Evolutionary conservation across 768 basidiomycete species (phyloP).

Genomic region (Rhodotorula toruloides): DNA sequence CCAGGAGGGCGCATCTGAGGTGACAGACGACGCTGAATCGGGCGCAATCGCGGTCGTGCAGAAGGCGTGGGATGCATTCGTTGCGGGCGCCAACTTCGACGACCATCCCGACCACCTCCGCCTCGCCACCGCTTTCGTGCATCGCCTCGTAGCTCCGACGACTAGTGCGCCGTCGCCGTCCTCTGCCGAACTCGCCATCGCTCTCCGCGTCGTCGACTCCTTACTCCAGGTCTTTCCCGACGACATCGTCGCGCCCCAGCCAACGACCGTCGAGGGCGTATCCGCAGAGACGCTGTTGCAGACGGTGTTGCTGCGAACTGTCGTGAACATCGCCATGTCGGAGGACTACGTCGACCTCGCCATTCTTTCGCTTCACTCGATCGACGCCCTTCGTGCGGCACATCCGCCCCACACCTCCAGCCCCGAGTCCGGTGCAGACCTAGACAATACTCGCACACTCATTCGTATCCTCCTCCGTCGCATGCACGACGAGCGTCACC

Average conservation of each 20-base stretch:
- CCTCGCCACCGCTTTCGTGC: conserved; percentile 4
- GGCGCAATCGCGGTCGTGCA: not conserved
- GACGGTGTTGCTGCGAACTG: conserved; percentile 16
- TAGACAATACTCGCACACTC: not conserved
- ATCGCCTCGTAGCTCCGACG: not conserved
- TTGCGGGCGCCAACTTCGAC: not conserved
- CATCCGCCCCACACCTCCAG: not conserved
- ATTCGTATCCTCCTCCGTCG: not conserved
- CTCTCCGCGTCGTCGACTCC: conserved; percentile 2
- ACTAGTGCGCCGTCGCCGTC: not conserved
- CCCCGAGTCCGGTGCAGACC: not conserved
- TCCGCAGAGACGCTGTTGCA: not conserved
- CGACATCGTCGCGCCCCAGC: conserved; percentile 5
- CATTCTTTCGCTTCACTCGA: not conserved
- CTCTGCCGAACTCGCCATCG: conserved; percentile 2
- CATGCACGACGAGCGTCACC: not conserved
- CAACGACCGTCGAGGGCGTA: not conserved
- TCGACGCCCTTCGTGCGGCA: not conserved
- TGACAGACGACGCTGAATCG: no score
- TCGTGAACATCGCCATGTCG: not conserved
- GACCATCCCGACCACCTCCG: not conserved
- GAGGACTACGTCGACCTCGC: not conserved
- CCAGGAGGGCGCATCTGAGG: no score
- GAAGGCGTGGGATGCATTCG: not conserved
- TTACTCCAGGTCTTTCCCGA: conserved; percentile 16